These are phyloP conservation scores for Backusella liffmaniae DNA, from an alignment of 192 early-diverging fungal genomes.

Conservation along the genomic window DNA sequence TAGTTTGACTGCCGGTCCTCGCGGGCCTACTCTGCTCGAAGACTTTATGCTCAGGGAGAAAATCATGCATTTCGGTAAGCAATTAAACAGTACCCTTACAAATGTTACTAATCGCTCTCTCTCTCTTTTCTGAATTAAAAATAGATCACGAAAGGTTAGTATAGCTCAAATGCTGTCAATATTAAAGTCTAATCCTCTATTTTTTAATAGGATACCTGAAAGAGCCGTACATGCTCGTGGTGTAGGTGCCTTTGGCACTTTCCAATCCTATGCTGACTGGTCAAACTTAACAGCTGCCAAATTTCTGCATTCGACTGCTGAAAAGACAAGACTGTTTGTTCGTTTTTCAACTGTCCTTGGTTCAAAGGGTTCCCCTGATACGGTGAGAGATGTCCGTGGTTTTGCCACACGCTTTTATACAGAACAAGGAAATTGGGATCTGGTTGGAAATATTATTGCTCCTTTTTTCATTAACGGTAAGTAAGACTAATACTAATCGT, in stretches of 20 bases:
- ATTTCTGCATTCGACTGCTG: conserved; percentile 24
- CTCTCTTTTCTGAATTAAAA: background rate
- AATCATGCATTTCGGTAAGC: conserved; percentile 28
- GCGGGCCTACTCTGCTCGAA: conserved; percentile 29
- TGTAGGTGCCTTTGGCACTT: conserved; percentile 43
- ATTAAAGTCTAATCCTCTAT: background rate
- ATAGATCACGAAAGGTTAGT: background rate
- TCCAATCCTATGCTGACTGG: conserved; percentile 36
- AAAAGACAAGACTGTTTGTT: conserved; percentile 47
- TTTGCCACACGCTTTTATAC: conserved; percentile 32
- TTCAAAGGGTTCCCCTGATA: conserved; percentile 39
- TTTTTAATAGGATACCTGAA: conserved; percentile 23
- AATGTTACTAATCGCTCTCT: no score
- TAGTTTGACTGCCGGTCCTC: conserved; percentile 23
- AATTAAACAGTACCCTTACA: background rate
- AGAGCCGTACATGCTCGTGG: conserved; percentile 45
- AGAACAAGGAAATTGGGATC: conserved; percentile 28
- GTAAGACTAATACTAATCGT: no score
- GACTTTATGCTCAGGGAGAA: conserved; percentile 27
- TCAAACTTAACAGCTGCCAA: conserved; percentile 40
- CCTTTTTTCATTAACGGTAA: conserved; percentile 45
- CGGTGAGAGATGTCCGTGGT: conserved; percentile 39
- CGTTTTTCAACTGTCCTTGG: conserved; percentile 48
- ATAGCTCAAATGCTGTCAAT: background rate
- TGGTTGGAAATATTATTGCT: conserved; percentile 41